Conservation (phyloP, 2,329 filamentous ascomycete species). For the Beauveria sp. region DNA sequence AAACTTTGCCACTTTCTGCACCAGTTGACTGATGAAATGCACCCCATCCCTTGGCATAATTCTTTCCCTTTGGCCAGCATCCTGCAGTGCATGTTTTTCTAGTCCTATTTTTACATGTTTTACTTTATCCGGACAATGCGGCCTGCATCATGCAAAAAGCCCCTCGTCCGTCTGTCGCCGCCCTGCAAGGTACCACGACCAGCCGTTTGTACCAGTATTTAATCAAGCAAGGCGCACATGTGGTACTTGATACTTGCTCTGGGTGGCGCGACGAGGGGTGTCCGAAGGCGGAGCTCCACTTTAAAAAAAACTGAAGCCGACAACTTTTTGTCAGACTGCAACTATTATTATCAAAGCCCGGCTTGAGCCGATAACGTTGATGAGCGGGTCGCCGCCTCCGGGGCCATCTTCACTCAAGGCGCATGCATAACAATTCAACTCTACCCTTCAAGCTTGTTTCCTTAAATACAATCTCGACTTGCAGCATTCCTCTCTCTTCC, state of each 20-base stretch:
- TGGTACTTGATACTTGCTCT: not conserved
- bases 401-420: no score
- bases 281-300: conserved; percentile 8
- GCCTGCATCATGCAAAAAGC: not conserved
- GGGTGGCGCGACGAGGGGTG: conserved; percentile 4
- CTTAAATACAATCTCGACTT: no score
- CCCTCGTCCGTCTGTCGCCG: not conserved
- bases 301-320: not conserved
- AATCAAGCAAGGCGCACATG: not conserved
- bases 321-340: not conserved
- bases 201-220: not conserved
- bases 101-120: no score
- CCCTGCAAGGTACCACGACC: conserved; percentile 7
- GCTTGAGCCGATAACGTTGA: conserved; percentile 2
- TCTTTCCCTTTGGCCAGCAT: no score
- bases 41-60: no score
- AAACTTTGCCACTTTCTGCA: no score
- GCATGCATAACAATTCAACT: not conserved
- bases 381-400: not conserved
- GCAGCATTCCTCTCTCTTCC: no score
- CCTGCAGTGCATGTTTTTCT: no score
- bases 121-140: no score
- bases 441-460: not conserved
- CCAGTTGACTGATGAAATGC: no score
- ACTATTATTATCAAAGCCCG: not conserved